Evolutionary conservation across 257 asterid genomes (phyloP), one percentile per base, ranked within the genome.

Genomic region (Scutellaria baicalensis): DNA sequence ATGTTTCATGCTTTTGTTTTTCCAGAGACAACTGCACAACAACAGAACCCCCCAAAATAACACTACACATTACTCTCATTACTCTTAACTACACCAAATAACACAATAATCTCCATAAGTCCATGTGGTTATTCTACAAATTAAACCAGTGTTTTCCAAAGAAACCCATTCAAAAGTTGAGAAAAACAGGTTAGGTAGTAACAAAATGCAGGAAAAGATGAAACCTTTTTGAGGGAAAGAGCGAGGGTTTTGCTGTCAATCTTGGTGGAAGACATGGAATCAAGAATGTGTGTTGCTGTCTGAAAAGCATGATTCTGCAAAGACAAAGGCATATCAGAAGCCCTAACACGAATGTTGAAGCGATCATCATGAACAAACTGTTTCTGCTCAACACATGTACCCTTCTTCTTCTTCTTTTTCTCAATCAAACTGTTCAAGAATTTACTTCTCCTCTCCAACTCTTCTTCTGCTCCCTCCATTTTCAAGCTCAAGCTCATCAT

Each of bases 401-500:
- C 79, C 12, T 80, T 82, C 84, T 83, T 64, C 5, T 71, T 83
- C 86, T 84, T 73, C 6, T 71, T 84, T 80, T 81, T 89, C 81
- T 83, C 69, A 63, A 92, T 89, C 63, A 92, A 80, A 69, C 93
- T 82, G 81, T 72, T 86, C 85, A 92, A 80, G 88, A 90, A 92
- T 76, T 81, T 86, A 82, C 96, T 92, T 66, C 98, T 89, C 73
- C 95, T 85, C 81, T 92, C 97, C 75, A 92, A 54, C 77, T 92
- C 98, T 58, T 69, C 77, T 68, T 85, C 96, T 43, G 96, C 98
- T 77, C 88, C 90, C 75, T 92, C 96, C 97, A 89, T 92, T 20
- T 44, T 69, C 60, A 55, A 43, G 9, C 23, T 54, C 9, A 9
- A 20, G 14, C 21, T 54, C 36, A 33, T 16, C 49, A 52, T 60